Evolutionary conservation across 768 basidiomycete species (phyloP), one percentile per base, ranked within the genome.

Genomic region (Lentinula raphanica): DNA sequence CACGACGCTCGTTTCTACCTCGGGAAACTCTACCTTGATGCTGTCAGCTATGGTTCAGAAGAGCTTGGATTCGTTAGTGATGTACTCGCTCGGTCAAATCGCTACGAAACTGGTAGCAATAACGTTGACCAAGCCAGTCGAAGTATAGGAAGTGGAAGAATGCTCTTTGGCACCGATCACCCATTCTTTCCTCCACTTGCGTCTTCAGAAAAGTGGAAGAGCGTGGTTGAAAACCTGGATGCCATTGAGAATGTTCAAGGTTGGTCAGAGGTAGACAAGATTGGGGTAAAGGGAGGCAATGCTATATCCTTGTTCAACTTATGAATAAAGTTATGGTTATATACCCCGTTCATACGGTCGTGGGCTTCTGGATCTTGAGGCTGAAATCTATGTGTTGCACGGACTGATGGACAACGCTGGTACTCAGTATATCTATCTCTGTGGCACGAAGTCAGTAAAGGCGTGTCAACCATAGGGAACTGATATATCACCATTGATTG

Each of bases 351-450:
- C 48, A 61, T 53, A 57, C 49, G 49, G 63, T 49, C 62, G 77
- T 77, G 9, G 83, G 80, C 63, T 80, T 80, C 72, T 95, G 94
- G 60, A 98, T 88, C 81, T 98, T 98, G 66, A 99, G 79, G 66
- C 94, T 97, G 71, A 95, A 99, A 70, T 98, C 97, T 61, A 98
- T 87, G 67, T 97, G 94, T 63, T 85, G 92, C 25, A 92, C 92
- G 1, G 90, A 92, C 71, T 98, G 92, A 64, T 95, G 94, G 25
- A 94, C 90, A 8, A 79, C 82, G 60, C 92, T 94, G 40, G 93
- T 94, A 74, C 94, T 90, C 71, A 97, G 65, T 66, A 98, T 95
- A 69, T 99, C 97, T 64, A 99, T 88, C 67, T 94, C 95, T 95
- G 71, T 19, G 31, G 45, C 31, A 44, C 9, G 17, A 19, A 63